Conservation (phyloP, 2,329 filamentous ascomycete species). For the Venturia pyrina region DNA sequence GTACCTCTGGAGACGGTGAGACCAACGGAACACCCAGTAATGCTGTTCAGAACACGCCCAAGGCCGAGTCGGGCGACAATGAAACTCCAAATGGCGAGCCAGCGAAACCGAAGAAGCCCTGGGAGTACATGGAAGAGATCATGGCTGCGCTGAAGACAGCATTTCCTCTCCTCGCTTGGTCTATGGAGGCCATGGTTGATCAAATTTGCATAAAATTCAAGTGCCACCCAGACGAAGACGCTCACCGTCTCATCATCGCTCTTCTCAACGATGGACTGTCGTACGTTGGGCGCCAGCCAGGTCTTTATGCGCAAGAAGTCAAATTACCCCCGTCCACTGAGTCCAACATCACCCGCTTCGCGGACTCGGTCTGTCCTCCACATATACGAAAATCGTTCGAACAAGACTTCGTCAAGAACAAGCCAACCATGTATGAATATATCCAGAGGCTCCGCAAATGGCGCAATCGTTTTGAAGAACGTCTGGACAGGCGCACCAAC, state of each 20-base stretch:
- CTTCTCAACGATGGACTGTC: slow-evolving; percentile 90
- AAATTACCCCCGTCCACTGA: slow-evolving; percentile 87
- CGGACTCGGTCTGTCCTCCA: slow-evolving; percentile 85
- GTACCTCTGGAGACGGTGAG: slow-evolving; percentile 42
- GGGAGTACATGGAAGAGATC: slow-evolving; percentile 94
- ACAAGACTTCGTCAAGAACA: slow-evolving; percentile 88
- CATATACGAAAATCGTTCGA: slow-evolving; percentile 97
- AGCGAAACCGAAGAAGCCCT: slow-evolving; percentile 58
- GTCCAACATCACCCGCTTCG: slow-evolving; percentile 92
- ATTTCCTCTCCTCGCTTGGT: slow-evolving; percentile 87
- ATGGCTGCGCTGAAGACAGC: slow-evolving; percentile 93
- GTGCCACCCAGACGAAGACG: slow-evolving; percentile 95
- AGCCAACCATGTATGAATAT: slow-evolving; percentile 97
- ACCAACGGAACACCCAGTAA: slow-evolving; percentile 12
- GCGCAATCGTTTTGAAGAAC: slow-evolving; percentile 97
- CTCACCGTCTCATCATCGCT: slow-evolving; percentile 93
- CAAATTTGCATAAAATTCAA: slow-evolving; percentile 99
- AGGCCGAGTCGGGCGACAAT: slow-evolving; percentile 27
- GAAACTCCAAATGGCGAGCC: slow-evolving; percentile 21
- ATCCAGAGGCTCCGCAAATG: slow-evolving; percentile 93
- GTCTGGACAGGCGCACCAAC: slow-evolving; percentile 73
- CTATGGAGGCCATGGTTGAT: slow-evolving; percentile 99
- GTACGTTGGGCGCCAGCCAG: slow-evolving; percentile 80
- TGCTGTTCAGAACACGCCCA: slow-evolving; percentile 27
- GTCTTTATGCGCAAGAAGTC: slow-evolving; percentile 78